Conservation (phyloP, 2,329 filamentous ascomycete genomes). For the Cordyceps militaris region DNA sequence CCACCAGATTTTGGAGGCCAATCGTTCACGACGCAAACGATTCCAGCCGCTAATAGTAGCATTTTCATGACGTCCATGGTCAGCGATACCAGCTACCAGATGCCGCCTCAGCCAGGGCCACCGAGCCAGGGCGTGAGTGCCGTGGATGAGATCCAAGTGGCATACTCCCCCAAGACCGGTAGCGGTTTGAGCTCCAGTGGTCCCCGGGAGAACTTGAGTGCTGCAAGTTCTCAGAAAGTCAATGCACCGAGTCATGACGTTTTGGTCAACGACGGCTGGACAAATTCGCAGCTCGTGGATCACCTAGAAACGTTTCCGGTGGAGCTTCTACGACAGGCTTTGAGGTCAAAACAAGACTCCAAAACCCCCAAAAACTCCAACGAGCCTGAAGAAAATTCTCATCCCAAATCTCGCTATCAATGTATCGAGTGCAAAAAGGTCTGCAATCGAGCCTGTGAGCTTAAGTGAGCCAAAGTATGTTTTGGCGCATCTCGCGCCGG, state of each 20-base stretch:
- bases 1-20: background rate
- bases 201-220: background rate
- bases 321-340: slow-evolving; percentile 28
- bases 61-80: background rate
- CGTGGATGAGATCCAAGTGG: background rate
- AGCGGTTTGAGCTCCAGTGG: background rate
- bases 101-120: background rate
- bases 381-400: slow-evolving; percentile 10
- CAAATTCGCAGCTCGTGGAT: slow-evolving; percentile 14
- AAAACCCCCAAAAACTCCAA: background rate
- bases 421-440: slow-evolving; percentile 39
- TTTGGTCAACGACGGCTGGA: slow-evolving; percentile 8
- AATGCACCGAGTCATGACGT: background rate
- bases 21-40: background rate
- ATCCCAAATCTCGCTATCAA: slow-evolving; percentile 15
- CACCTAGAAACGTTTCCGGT: slow-evolving; percentile 24
- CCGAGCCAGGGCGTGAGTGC: slow-evolving; percentile 11
- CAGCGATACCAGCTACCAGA: background rate
- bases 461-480: slow-evolving; percentile 39
- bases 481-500: background rate
- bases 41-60: background rate
- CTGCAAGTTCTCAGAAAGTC: background rate
- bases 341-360: slow-evolving; percentile 12
- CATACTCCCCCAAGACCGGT: background rate
- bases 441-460: slow-evolving; percentile 46